Conservation (phyloP, 768 basidiomycete species). For the Naganishia vishniacii region DNA sequence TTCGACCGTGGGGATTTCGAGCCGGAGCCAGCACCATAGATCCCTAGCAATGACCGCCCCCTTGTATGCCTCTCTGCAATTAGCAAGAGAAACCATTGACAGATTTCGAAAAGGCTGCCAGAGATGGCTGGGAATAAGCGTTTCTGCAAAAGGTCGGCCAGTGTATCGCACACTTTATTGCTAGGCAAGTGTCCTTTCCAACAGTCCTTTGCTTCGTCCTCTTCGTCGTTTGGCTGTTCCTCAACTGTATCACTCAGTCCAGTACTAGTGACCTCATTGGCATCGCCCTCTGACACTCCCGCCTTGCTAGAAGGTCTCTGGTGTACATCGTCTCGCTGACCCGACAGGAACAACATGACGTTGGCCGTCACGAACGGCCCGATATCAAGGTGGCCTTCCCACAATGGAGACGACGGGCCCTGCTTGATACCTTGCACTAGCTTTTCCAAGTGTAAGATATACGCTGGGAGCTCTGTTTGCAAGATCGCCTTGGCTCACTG, state of each 20-base stretch:
- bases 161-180: background rate
- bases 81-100: background rate
- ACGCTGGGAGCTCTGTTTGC: slow-evolving; percentile 4
- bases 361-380: background rate
- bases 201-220: background rate
- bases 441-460: background rate
- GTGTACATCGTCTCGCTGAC: background rate
- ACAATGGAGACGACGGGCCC: background rate
- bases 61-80: background rate
- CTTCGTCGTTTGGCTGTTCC: background rate
- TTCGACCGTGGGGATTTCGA: background rate
- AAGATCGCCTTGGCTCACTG: background rate
- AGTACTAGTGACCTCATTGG: no score
- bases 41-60: background rate
- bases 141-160: background rate
- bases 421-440: background rate
- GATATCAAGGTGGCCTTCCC: background rate
- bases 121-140: background rate
- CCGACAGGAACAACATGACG: background rate
- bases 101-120: background rate
- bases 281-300: background rate
- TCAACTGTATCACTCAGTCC: background rate
- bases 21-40: background rate
- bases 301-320: no score
- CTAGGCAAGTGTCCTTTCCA: background rate